Conservation (phyloP, 129 eudicot genomes). For the Cynara cardunculus region DNA sequence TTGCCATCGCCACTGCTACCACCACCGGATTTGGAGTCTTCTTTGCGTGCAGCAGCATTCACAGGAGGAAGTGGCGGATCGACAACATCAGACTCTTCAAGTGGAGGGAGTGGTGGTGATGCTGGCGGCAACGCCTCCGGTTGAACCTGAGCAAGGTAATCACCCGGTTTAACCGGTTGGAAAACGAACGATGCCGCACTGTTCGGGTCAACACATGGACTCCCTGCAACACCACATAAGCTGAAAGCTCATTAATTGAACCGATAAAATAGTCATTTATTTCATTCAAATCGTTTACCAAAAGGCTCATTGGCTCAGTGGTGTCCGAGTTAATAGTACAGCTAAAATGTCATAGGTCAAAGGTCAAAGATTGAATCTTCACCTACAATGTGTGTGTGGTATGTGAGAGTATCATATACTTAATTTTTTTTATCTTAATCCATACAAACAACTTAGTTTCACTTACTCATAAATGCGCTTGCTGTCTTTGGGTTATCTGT, state of each 20-base stretch:
- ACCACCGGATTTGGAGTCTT: neutral
- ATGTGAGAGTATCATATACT: too few relatives aligned
- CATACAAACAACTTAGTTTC: neutral
- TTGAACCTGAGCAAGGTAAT: constrained; percentile 17
- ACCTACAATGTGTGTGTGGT: too few relatives aligned
- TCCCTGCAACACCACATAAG: constrained; percentile 30
- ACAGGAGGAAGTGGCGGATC: constrained; percentile 78
- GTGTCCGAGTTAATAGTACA: too few relatives aligned
- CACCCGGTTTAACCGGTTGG: constrained; percentile 44
- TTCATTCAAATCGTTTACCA: neutral
- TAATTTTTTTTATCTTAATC: too few relatives aligned
- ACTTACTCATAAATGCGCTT: constrained; percentile 66
- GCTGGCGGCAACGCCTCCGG: constrained; percentile 49
- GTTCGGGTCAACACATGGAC: constrained; percentile 42
- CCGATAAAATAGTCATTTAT: neutral
- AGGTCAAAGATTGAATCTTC: too few relatives aligned
- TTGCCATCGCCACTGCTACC: neutral
- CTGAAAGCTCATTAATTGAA: too few relatives aligned
- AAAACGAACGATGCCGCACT: constrained; percentile 20
- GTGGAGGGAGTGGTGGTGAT: constrained; percentile 42
- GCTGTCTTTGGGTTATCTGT: constrained; percentile 86
- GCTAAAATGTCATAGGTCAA: too few relatives aligned
- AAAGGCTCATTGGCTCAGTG: too few relatives aligned
- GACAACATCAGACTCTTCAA: constrained; percentile 40
- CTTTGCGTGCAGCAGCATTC: constrained; percentile 8